These are phyloP conservation scores for Artemisia argyi DNA, from an alignment of 129 eudicot species.

Conservation along the genomic window DNA sequence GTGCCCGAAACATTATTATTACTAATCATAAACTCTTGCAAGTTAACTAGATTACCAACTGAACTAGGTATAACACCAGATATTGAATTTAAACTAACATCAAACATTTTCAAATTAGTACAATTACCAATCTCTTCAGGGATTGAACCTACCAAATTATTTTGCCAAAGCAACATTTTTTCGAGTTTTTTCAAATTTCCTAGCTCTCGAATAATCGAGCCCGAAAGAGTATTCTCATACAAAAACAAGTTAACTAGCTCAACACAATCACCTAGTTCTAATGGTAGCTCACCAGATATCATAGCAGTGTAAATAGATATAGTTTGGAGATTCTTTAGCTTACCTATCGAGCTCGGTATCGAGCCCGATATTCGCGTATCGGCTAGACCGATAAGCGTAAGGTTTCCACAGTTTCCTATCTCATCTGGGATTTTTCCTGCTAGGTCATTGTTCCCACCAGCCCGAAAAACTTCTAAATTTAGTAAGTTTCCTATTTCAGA, in stretches of 20 bases:
- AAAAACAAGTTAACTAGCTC: conserved; percentile 59
- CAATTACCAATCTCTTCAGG: conserved; percentile 76
- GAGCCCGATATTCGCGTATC: conserved; percentile 66
- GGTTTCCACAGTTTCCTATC: conserved; percentile 51
- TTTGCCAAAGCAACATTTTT: conserved; percentile 63
- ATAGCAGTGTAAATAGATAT: conserved; percentile 64
- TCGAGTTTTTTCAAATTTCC: conserved; percentile 60
- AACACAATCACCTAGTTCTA: conserved; percentile 60
- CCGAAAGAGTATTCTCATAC: conserved; percentile 61
- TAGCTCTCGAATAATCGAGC: conserved; percentile 46
- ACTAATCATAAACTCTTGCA: conserved; percentile 66
- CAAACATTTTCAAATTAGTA: conserved; percentile 48
- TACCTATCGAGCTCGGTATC: conserved; percentile 55
- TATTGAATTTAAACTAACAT: conserved; percentile 56
- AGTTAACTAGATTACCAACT: conserved; percentile 49
- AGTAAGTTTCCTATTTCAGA: conserved; percentile 39
- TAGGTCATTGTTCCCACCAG: conserved; percentile 69
- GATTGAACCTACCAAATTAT: conserved; percentile 49
- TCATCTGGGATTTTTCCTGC: conserved; percentile 60
- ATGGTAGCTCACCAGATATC: conserved; percentile 66
- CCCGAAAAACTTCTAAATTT: conserved; percentile 52
- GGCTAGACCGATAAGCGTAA: conserved; percentile 55
- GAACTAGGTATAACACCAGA: conserved; percentile 60
- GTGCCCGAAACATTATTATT: conserved; percentile 63
- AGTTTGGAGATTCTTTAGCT: conserved; percentile 51